Base-by-base conservation (phyloP, 768 basidiomycete species). In the Flagelloscypha sp. region DNA sequence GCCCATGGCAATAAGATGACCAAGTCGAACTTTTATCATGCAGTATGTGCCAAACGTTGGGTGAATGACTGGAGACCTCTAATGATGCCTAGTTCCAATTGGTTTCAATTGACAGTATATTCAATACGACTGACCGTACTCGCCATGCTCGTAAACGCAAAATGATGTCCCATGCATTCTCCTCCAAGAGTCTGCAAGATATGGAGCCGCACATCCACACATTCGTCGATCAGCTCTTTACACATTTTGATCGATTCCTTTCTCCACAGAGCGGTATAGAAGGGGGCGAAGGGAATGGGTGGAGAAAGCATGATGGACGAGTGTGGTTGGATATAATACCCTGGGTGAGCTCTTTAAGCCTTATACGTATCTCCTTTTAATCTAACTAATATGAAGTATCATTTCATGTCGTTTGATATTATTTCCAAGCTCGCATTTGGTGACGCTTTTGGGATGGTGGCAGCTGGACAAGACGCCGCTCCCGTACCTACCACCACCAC, bases 101-200 rank as follows among this genome's bases (percentile, higher is more conserved):
- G 44, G 70, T 70, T 2, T 13, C 42, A 21, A 68, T 70, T 23
- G 68, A 43, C 12, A 34, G 67, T 2, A 48, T 72, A 15, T 72
- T 74, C 62, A 71, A 68, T 48, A 66, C 68, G 8, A 61, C 72
- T 12, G 55, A 66, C 29, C 68, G 40, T 17, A 19, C 38, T 9
- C 72, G 79, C 36, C 77, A 80, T 50, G 66, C 74, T 7, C 64
- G 79, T 18, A 80, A 79, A 58, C 65, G 76, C 52, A 79, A 79
- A 57, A 76, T 82, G 24, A 72, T 82, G 13, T 73, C 75, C 2
- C 59, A 68, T 38, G 68, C 73, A 43, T 72, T 73, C 54, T 68
- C 68, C 10, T 63, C 71, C 45, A 74, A 79, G 55, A 72, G 50
- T 27, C 71, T 81, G 0, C 53, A 74, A 31, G 71, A 74, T 40